A percentile compares a stretch with the other conserved stretches of the same genome.
Conservation (phyloP, 805 yeast species). For the Ascoidea rubescens region DNA sequence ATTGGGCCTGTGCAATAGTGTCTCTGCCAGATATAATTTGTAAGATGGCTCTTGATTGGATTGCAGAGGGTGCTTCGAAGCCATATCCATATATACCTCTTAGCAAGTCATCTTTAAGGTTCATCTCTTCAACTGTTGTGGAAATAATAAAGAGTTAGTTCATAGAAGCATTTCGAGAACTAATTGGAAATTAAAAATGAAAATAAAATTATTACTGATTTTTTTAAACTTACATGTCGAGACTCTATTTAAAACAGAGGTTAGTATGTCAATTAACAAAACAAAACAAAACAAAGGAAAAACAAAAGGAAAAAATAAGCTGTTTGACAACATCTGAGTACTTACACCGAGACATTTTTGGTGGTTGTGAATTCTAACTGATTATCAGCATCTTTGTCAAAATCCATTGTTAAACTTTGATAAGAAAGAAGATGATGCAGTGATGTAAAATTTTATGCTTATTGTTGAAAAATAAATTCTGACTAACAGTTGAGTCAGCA, state of each 20-base stretch:
- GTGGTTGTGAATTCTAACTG: constrained; percentile 49
- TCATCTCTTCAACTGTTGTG: constrained; percentile 64
- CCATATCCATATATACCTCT: constrained; percentile 77
- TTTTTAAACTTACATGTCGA: background rate
- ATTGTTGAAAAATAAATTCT: too few relatives aligned
- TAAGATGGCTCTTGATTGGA: constrained; percentile 93
- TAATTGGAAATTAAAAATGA: too few relatives aligned
- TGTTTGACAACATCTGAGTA: background rate
- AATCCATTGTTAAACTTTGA: constrained; percentile 28
- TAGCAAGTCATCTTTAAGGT: constrained; percentile 48
- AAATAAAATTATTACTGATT: too few relatives aligned
- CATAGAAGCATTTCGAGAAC: background rate
- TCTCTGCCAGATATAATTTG: constrained; percentile 93
- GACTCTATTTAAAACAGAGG: background rate
- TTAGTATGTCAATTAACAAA: background rate
- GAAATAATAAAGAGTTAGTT: constrained; percentile 23
- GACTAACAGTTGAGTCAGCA: too few relatives aligned
- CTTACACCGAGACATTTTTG: constrained; percentile 31
- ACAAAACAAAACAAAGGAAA: too few relatives aligned
- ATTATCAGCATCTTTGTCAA: constrained; percentile 45
- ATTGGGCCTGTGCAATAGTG: constrained; percentile 96
- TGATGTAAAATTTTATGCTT: too few relatives aligned
- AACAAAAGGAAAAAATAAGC: background rate
- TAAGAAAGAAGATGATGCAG: too few relatives aligned
- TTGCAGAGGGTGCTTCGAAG: constrained; percentile 92